Base-by-base conservation (phyloP, 176 grass and related monocot species). In the Oryza australiensis region DNA sequence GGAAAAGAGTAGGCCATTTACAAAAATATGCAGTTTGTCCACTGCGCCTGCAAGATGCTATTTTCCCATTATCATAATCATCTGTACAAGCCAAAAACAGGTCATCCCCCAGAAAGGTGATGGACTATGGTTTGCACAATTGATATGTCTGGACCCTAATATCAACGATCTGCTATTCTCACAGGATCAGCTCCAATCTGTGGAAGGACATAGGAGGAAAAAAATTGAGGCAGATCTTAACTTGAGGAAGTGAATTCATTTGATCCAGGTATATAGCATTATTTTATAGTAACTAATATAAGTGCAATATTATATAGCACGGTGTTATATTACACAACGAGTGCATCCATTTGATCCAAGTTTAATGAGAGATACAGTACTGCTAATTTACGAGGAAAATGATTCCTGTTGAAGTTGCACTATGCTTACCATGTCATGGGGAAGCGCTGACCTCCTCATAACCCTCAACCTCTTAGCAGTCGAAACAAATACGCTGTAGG, bases 401-500 rank as follows among this genome's bases (percentile, higher is more conserved):
- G 26, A 75, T n/a, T 29, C 13, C n/a, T 26, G 3, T 33, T 71
- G 41, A 70, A 55, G 60, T 40, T 15, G 41, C 66, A 46, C 12
- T 48, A 15, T 38, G 82, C 80, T 74, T 80, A 99, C 89, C 26
- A 45, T 29, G 26, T 68, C 68, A 29, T 55, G 46, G 73, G 74
- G 74, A 88, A 99, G 66, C 79, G 92, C 91, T 20, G 93, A 93
- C 24, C 74, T 92, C 86, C 76, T 92, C 77, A 94, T 77, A 13
- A 99, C 96, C 80, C 96, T 92, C 62, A 99, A 81, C 40, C 93
- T 95, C 70, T 87, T 95, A 23, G 80, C 83, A 0, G 85, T 82
- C 1, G 75, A 85, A 86, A 90, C 76, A 88, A 95, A 99, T 65
- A 77, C 80, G 35, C 96, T 95, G 87, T 76, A 84, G 27, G 16